phyloP scores from a whole-genome alignment of 2,329 filamentous ascomycete species.

The Hymenoscyphus albidus region DNA sequence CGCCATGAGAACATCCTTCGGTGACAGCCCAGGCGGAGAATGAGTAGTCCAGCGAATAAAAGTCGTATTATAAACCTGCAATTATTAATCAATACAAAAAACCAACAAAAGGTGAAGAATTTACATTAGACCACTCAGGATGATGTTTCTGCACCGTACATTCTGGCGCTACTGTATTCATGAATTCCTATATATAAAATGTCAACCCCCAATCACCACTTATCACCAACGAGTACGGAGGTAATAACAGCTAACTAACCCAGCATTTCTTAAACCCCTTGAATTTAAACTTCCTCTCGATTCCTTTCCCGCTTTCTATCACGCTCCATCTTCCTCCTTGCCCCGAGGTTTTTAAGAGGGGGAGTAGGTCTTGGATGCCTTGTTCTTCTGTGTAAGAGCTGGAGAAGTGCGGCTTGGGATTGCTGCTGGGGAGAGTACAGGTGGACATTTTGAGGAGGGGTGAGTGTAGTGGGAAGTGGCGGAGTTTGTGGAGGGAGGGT shows the following conservation, averaged over 20 bases:
- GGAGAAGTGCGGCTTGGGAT: constrained; percentile 17
- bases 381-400: constrained; percentile 17
- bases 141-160: constrained; percentile 68
- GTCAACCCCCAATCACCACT: background rate
- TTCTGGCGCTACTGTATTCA: constrained; percentile 66
- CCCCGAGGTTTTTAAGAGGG: constrained; percentile 15
- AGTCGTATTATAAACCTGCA: constrained; percentile 64
- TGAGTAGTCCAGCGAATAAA: constrained; percentile 74
- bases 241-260: constrained; percentile 51
- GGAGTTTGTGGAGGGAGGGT: background rate
- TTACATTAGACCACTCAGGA: constrained; percentile 72
- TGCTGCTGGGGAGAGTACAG: background rate
- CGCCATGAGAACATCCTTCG: constrained; percentile 60
- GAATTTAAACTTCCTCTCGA: constrained; percentile 60
- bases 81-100: background rate
- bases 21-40: constrained; percentile 59
- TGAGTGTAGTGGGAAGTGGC: background rate
- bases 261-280: constrained; percentile 64
- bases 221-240: constrained; percentile 7
- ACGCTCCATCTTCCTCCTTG: constrained; percentile 47
- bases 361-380: constrained; percentile 16
- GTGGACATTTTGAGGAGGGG: background rate
- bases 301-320: constrained; percentile 46
- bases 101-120: constrained; percentile 21
- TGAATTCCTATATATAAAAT: constrained; percentile 59